Base-by-base conservation (phyloP, 2,329 filamentous ascomycete genomes). In the Colletotrichum sp. region DNA sequence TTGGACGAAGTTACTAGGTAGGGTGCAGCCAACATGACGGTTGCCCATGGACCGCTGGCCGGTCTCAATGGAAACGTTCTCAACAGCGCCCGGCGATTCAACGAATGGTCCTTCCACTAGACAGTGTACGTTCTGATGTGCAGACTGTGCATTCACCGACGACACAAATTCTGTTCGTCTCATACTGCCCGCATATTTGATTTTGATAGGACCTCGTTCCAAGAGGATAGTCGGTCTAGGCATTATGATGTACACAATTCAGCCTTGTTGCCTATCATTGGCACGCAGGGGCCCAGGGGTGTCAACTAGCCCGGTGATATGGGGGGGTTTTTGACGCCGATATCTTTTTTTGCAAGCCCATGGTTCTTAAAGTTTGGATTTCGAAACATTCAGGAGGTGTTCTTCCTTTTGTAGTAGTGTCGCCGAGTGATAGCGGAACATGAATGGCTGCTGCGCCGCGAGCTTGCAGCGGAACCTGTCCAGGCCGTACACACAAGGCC, bases 211-310 rank as follows among this genome's bases (percentile, higher is more conserved):
- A 52, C 43, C n/a, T 52, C n/a, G 10, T 52, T 7, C 43, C n/a
- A 7, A 21, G n/a, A 48, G 1, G 1, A 48, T 0, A 48, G 43
- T 21, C 43, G 43, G 43, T 0, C n/a, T 21, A 13, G 43, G 43
- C 43, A 21, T 21, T 13, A 21, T 48, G 43, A 52, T 52, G n/a
- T 0, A 52, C n/a, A 21, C 1, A 52, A 21, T 52, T 21, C 43
- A 13, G 10, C 43, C 43, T 52, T 21, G 43, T 7, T 52, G 43
- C 43, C 10, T 1, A 13, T 7, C n/a, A 1, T 48, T 48, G n/a
- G 0, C n/a, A 52, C 0, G 43, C 43, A 52, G 43, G 43, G 43
- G 2, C 0, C 0, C n/a, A 52, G n/a, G 6, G 43, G n/a, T 13
- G 1, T 52, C n/a, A 52, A 52, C 10, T 13, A 13, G 43, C 2